These are phyloP conservation scores for Quercus gilva DNA, from an alignment of 306 rosid genomes.

Conservation along the genomic window DNA sequence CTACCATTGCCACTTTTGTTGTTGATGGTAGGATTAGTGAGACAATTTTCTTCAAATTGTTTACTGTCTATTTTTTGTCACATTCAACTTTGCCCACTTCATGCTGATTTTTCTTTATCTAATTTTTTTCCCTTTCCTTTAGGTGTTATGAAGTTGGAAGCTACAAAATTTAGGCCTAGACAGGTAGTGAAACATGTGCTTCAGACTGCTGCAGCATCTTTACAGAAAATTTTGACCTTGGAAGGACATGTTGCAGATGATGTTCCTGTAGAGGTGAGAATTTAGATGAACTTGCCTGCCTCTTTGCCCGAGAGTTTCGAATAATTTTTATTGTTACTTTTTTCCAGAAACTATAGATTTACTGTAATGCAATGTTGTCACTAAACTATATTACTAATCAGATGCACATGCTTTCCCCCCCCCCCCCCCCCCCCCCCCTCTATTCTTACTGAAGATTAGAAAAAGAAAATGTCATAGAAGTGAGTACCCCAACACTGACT, in stretches of 20 bases:
- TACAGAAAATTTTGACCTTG: slow-evolving; percentile 75
- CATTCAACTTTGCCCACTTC: neutral
- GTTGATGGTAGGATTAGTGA: neutral
- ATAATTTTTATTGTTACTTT: neutral
- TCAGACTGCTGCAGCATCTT: slow-evolving; percentile 94
- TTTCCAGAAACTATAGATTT: neutral
- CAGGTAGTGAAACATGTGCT: slow-evolving; percentile 89
- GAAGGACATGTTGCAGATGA: slow-evolving; percentile 90
- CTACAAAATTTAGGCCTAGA: slow-evolving; percentile 87
- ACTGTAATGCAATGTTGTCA: neutral
- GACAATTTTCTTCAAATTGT: neutral
- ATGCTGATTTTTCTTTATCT: neutral
- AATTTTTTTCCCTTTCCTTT: slow-evolving; percentile 4
- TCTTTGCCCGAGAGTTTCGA: neutral
- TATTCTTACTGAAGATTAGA: neutral
- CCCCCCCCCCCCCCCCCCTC: too few species aligned
- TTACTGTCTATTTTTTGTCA: neutral
- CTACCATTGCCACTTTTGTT: neutral
- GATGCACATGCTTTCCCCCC: neutral
- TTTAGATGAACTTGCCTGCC: neutral
- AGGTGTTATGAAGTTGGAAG: slow-evolving; percentile 96
- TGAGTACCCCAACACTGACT: neutral
- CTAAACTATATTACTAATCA: neutral
- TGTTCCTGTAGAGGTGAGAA: slow-evolving; percentile 83
- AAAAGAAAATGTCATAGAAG: neutral